phyloP scores from a whole-genome alignment of 1,284 basidiomycete genomes.

The Flammula alnicola region DNA sequence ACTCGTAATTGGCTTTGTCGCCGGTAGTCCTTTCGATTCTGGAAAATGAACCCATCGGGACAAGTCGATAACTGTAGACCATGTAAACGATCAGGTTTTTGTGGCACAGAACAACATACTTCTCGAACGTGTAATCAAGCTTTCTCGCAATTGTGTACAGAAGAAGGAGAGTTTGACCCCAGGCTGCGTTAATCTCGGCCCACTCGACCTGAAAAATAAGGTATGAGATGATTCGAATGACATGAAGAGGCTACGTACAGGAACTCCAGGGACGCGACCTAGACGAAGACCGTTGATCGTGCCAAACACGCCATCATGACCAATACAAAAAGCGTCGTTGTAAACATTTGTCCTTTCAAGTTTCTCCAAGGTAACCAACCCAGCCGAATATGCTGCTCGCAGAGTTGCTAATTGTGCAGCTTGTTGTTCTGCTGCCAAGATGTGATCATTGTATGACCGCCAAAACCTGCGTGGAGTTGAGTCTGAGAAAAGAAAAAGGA shows the following conservation, averaged over 20 bases:
- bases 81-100: constrained; percentile 14
- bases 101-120: constrained; percentile 52
- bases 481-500: constrained; percentile 7
- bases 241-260: constrained; percentile 49
- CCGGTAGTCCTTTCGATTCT: constrained; percentile 85
- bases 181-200: constrained; percentile 98
- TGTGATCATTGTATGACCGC: constrained; percentile 76
- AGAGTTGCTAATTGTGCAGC: constrained; percentile 72
- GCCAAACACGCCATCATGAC: constrained; percentile 91
- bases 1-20: constrained; percentile 84
- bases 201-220: constrained; percentile 80
- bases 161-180: constrained; percentile 94
- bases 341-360: constrained; percentile 96
- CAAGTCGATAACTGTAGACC: constrained; percentile 74
- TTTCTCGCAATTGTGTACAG: constrained; percentile 91
- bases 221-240: not conserved
- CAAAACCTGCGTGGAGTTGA: constrained; percentile 70
- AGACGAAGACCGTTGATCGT: constrained; percentile 96
- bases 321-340: constrained; percentile 98
- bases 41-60: constrained; percentile 94
- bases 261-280: constrained; percentile 82
- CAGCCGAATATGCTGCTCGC: constrained; percentile 75
- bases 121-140: constrained; percentile 85
- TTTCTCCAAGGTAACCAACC: constrained; percentile 79
- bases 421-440: constrained; percentile 68